A percentile compares a stretch with the other conserved stretches of the same genome.
phyloP scores from a whole-genome alignment of 805 yeast species.

The Monosporozyma solicola region DNA sequence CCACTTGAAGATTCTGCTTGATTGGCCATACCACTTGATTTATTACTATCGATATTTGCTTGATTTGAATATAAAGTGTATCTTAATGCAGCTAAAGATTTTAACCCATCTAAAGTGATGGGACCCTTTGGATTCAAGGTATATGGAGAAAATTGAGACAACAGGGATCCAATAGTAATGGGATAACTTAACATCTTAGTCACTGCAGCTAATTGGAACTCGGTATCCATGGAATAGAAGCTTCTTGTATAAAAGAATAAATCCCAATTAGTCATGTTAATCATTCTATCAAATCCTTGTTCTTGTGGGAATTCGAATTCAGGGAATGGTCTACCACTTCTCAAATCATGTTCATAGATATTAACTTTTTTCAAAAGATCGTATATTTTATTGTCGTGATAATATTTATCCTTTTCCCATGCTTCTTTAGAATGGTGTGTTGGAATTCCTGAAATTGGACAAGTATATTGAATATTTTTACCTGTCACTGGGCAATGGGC shows the following conservation, averaged over 20 bases:
- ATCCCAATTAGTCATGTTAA: conserved; percentile 86
- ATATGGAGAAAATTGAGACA: conserved; percentile 84
- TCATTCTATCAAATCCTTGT: conserved; percentile 64
- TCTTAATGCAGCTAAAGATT: conserved; percentile 84
- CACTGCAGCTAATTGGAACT: conserved; percentile 89
- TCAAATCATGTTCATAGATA: conserved; percentile 86
- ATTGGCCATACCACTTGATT: not conserved
- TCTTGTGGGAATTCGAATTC: conserved; percentile 88
- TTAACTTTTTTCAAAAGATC: conserved; percentile 79
- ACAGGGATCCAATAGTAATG: conserved; percentile 70
- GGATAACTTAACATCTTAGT: conserved; percentile 94
- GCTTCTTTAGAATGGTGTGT: conserved; percentile 88
- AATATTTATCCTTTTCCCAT: conserved; percentile 71
- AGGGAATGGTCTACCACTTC: conserved; percentile 90
- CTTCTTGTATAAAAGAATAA: conserved; percentile 85
- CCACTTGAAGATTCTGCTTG: not conserved
- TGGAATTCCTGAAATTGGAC: conserved; percentile 93
- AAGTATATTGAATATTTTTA: conserved; percentile 69
- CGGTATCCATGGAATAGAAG: conserved; percentile 93
- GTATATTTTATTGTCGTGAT: conserved; percentile 58
- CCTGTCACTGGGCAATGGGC: conserved; percentile 89
- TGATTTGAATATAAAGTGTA: conserved; percentile 71
- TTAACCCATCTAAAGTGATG: conserved; percentile 82
- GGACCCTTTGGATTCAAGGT: conserved; percentile 76
- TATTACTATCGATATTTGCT: not conserved